Conservation (phyloP, 352 stramenopile genomes). For the Pilasporangium apinafurcum region DNA sequence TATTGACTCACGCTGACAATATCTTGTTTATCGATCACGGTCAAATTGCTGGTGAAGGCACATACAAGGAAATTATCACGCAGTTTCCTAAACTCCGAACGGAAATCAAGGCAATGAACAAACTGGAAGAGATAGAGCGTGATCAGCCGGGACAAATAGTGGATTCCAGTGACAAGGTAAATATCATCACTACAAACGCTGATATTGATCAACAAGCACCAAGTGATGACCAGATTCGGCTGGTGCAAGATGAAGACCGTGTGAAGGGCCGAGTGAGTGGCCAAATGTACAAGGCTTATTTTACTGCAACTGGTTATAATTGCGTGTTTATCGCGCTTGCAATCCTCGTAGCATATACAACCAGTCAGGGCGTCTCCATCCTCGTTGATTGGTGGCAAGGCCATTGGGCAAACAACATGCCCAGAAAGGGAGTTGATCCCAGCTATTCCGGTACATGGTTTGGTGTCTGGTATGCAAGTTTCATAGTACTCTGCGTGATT, state of each 20-base stretch:
- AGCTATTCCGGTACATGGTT: constrained; percentile 38
- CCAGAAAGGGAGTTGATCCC: constrained; percentile 2
- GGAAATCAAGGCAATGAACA: constrained; percentile 7
- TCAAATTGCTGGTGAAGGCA: constrained; percentile 56
- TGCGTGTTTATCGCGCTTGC: constrained; percentile 8
- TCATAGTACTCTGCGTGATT: constrained; percentile 18
- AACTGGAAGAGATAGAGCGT: constrained; percentile 15
- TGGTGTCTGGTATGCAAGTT: constrained; percentile 30
- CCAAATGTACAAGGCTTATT: constrained; percentile 7
- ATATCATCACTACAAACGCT: no score
- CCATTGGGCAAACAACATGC: constrained; percentile 18
- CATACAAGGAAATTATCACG: constrained; percentile 45
- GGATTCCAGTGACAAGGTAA: no score
- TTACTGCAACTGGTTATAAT: constrained; percentile 4
- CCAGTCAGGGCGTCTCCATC: constrained; percentile 9
- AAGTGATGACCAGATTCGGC: neutral
- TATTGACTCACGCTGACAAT: constrained; percentile 25
- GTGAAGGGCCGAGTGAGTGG: constrained; percentile 21
- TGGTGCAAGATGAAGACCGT: constrained; percentile 24
- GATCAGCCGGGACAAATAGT: no score
- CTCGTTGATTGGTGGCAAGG: constrained; percentile 21
- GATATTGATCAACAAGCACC: neutral
- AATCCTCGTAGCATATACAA: no score
- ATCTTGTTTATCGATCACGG: constrained; percentile 55
- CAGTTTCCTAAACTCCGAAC: constrained; percentile 8